Base-by-base conservation (phyloP, 2,329 filamentous ascomycete genomes). In the Neocucurbitaria cava region DNA sequence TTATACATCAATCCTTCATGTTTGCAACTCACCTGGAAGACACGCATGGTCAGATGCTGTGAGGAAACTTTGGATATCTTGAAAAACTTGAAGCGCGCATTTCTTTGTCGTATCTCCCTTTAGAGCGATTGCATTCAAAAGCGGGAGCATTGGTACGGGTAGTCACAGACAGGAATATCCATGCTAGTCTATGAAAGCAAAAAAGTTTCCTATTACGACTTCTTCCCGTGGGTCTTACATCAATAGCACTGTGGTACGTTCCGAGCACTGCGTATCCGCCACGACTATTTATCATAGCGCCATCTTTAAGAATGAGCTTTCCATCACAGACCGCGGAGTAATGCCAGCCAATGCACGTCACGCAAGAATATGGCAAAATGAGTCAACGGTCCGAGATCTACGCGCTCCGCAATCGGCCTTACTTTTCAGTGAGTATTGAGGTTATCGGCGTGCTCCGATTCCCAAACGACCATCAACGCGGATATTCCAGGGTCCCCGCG, bases 361-460 rank as follows among this genome's bases (percentile, higher is more conserved):
- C 24, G 24, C 24, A 26, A 26, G 24, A 26, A 26, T 26, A 26
- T 26, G 24, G 24, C 5, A 26, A 11, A 31, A 31, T 31, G 8
- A 31, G 9, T 31, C 30, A 31, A 31, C 30, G 30, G 13, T 31
- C 30, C 30, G 8, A 31, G 30, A 31, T 26, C 24, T 31, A 17
- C 5, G 8, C 13, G 5, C 13, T 35, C 31, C 31, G 31, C 13
- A 17, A 35, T 35, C 31, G 31, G 31, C 31, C 3, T n/a, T n/a
- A 13, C n/a, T n/a, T 20, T 53, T 44, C 31, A 17, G 13, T 17
- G 13, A 17, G 13, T 15, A 5, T 15, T 17, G 10, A 15, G 9
- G 30, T 31, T 35, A 15, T 63, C 59, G 62, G 60, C 58, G 59
- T 49, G 17, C 47, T 59, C 62, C 58, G 59, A 57, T 50, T 15